Base-by-base conservation (phyloP, 257 asterid genomes). In the Solanum sejunctum region DNA sequence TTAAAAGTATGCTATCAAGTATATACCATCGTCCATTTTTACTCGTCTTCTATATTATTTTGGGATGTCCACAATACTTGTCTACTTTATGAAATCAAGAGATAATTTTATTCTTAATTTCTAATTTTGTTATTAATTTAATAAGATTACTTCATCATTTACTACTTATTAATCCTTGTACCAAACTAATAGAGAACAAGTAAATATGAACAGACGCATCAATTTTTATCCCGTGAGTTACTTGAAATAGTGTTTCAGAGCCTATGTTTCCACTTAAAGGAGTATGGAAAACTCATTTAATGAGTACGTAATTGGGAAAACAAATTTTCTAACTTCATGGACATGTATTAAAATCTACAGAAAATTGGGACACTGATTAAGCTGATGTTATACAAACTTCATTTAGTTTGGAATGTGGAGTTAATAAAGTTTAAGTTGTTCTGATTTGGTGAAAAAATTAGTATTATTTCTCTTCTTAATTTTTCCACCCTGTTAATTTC, bases 401-500 rank as follows among this genome's bases (percentile, higher is more conserved):
- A 69, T 69, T 39, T 67, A 12, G 36, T 69, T 39, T 67, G 21
- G 49, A 67, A 69, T 69, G 26, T 36, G 26, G 23, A 36, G 26
- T 17, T 23, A 17, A 23, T 69, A 18, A 18, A 79, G 63, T 75
- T 72, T 10, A 36, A 69, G 26, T 69, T 43, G 71, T 70, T 58
- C 77, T 81, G 6, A 63, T 89, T 81, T 82, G 9, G 57, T 15
- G 82, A 51, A 12, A 51, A 73, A 13, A 15, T 0, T 7, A 49
- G 15, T 79, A 55, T 55, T 79, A 45, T 54, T 16, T 28, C 80
- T 63, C 89, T 80, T 87, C 77, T 85, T 71, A 87, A 85, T 84
- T 77, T 87, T 85, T 87, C 83, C 79, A 85, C 84, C 73, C 84
- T 84, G 60, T 69, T 80, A 56, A 54, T 66, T 88, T 86, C 91